A percentile compares a stretch with the other conserved stretches of the same genome.
Conservation (phyloP, 345 rosid genomes). For the Populus alba region DNA sequence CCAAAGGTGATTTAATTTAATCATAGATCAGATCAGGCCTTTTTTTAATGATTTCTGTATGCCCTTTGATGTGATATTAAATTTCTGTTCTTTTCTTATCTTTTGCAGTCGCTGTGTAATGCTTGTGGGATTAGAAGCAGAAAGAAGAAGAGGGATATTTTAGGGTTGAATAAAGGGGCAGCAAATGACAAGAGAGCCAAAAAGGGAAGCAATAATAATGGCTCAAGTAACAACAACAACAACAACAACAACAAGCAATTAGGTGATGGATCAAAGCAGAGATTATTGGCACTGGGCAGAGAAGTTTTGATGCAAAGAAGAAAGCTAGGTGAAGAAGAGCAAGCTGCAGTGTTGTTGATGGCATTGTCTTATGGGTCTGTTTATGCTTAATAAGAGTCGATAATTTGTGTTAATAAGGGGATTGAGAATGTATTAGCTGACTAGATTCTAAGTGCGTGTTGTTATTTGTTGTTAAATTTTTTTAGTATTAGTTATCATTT, state of each 20-base stretch:
- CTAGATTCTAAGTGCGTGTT: not conserved
- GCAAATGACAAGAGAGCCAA: constrained; percentile 50
- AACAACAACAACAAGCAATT: constrained; percentile 17
- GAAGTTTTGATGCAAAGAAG: constrained; percentile 46
- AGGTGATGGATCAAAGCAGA: constrained; percentile 62
- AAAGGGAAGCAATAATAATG: constrained; percentile 16
- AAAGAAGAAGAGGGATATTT: constrained; percentile 65
- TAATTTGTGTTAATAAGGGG: not conserved
- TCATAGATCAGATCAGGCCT: not conserved
- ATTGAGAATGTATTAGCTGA: constrained; percentile 4
- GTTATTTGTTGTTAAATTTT: not conserved
- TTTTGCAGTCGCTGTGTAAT: constrained; percentile 77
- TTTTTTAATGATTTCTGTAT: not conserved
- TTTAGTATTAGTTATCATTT: too few species aligned
- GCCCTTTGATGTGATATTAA: constrained; percentile 5
- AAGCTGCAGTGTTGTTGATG: constrained; percentile 89
- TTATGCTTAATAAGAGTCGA: constrained; percentile 37
- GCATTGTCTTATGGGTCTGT: constrained; percentile 80
- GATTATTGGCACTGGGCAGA: constrained; percentile 56
- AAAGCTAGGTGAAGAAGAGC: constrained; percentile 81
- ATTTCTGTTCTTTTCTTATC: not conserved
- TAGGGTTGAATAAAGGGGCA: constrained; percentile 39
- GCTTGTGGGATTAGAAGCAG: constrained; percentile 98
- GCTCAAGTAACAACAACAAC: not conserved
- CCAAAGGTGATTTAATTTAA: constrained; percentile 58